Base-by-base conservation (phyloP, 257 asterid genomes). In the Nicotiana sylvestris region DNA sequence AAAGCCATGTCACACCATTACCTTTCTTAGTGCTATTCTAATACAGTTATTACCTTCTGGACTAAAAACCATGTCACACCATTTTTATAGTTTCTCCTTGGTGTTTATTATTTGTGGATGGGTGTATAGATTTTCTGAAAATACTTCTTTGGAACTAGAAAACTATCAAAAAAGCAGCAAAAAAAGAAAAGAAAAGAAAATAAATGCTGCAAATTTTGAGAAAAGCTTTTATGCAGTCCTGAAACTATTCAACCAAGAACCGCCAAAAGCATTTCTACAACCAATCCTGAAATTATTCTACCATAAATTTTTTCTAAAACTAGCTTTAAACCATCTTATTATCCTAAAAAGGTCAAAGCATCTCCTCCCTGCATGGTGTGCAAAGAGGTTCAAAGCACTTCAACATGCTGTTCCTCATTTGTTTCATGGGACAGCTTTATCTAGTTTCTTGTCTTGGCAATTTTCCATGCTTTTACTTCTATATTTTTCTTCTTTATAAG, bases 401-500 rank as follows among this genome's bases (percentile, higher is more conserved):
- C 78, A 18, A 69, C 35, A n/a, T 43, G 35, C 43, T 21, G 35
- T 13, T 70, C 35, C 35, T 70, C n/a, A 27, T 43, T 32, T 67
- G 37, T 69, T 37, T 68, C 77, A 9, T 18, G 30, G 39, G 30
- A n/a, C 2, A n/a, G 32, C 56, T 69, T 69, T 69, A 18, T 69
- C 77, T 53, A 37, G 2, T 69, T 68, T 68, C 4, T 37, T 69
- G 1, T 69, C 77, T 69, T 69, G 10, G 11, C 57, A 69, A n/a
- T 51, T 69, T 69, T 69, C n/a, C 77, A 69, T 69, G 77, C 33
- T 69, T 68, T 39, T 39, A 39, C 33, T 68, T 68, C 49, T 68
- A 0, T 37, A 68, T 3, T n/a, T 69, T 69, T 69, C 77, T 69
- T 69, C 57, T 68, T 68, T 37, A 68, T 68, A 17, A 37, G 55